Percentiles rank a stretch among this genome's conserved stretches.
phyloP scores from a whole-genome alignment of 2,329 filamentous ascomycete species.

The Trichoderma hamatum region DNA sequence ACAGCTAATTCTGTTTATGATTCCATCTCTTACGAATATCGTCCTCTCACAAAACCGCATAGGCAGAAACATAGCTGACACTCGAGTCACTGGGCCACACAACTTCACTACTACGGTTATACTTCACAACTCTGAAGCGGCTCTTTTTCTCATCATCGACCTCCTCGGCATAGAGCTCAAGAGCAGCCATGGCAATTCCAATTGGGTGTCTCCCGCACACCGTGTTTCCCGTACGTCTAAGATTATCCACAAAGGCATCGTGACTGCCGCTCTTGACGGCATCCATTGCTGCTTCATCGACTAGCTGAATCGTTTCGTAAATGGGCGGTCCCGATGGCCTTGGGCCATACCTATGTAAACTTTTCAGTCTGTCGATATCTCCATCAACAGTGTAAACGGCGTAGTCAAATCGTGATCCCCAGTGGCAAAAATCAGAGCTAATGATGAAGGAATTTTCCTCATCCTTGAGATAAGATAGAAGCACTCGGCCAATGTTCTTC shows the following conservation, averaged over 20 bases:
- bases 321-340: conserved; percentile 57
- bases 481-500: conserved; percentile 65
- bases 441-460: conserved; percentile 80
- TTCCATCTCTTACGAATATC: neutral
- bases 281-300: conserved; percentile 83
- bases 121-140: conserved; percentile 78
- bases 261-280: conserved; percentile 80
- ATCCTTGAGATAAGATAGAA: conserved; percentile 78
- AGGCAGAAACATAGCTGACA: conserved; percentile 94
- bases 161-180: conserved; percentile 64
- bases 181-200: conserved; percentile 84
- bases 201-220: conserved; percentile 96
- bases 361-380: conserved; percentile 46
- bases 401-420: conserved; percentile 82
- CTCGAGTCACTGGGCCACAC: conserved; percentile 72
- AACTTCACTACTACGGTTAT: conserved; percentile 82
- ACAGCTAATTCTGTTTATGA: neutral
- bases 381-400: conserved; percentile 67
- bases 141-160: conserved; percentile 48
- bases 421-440: conserved; percentile 96
- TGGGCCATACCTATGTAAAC: conserved; percentile 39
- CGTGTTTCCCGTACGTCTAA: conserved; percentile 79
- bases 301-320: conserved; percentile 78
- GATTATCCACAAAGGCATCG: conserved; percentile 66
- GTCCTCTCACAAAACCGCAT: conserved; percentile 66